Conservation (phyloP, 805 yeast genomes). For the Cyberlindnera bimundalis region DNA sequence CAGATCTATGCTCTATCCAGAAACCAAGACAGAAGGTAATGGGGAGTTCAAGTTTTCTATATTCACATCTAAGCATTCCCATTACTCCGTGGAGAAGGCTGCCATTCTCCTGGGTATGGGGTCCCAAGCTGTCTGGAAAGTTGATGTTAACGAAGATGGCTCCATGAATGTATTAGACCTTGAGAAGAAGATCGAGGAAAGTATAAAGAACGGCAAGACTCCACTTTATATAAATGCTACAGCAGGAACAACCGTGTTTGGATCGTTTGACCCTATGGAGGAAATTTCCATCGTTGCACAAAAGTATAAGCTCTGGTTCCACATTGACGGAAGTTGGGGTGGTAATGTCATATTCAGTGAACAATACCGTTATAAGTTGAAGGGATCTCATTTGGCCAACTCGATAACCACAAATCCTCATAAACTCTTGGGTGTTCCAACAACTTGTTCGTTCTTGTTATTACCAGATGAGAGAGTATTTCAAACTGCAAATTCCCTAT, state of each 20-base stretch:
- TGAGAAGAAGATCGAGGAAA: slow-evolving; percentile 39
- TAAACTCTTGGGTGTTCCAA: slow-evolving; percentile 86
- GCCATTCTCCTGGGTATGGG: slow-evolving; percentile 78
- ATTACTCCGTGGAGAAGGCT: slow-evolving; percentile 77
- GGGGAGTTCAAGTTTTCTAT: slow-evolving; percentile 55
- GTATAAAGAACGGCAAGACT: slow-evolving; percentile 52
- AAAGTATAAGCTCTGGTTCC: slow-evolving; percentile 65
- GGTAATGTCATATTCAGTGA: slow-evolving; percentile 73
- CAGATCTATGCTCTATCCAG: slow-evolving; percentile 60
- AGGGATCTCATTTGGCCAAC: slow-evolving; percentile 65
- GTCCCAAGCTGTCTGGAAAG: slow-evolving; percentile 55
- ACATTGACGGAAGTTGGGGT: slow-evolving; percentile 90
- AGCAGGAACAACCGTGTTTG: slow-evolving; percentile 87
- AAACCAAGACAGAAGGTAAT: slow-evolving; percentile 64
- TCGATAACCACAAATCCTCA: slow-evolving; percentile 83
- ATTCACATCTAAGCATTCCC: slow-evolving; percentile 68
- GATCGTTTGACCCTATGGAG: slow-evolving; percentile 70
- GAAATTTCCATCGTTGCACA: slow-evolving; percentile 53
- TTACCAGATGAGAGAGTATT: slow-evolving; percentile 65
- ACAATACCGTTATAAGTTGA: slow-evolving; percentile 41
- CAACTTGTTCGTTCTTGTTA: slow-evolving; percentile 67
- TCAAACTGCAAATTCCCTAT: slow-evolving; percentile 68
- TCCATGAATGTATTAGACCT: slow-evolving; percentile 49
- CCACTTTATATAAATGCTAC: slow-evolving; percentile 80
- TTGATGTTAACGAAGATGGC: slow-evolving; percentile 55